phyloP scores from a whole-genome alignment of 2,329 filamentous ascomycete species.

The Hypoxylon rubiginosum region DNA sequence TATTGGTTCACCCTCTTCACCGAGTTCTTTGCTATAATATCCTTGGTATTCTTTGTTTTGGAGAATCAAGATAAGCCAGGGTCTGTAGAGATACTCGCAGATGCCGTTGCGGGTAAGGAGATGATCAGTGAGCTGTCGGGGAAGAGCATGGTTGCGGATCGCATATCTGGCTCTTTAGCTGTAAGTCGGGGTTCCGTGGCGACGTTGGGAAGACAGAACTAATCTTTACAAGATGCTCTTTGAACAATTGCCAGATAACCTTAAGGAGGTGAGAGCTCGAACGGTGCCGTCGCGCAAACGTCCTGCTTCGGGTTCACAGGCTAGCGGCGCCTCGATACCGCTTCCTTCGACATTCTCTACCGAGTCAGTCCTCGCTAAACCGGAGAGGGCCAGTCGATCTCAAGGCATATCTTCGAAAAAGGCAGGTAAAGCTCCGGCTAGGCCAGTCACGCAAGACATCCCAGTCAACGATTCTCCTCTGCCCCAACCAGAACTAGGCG shows the following conservation, averaged over 20 bases:
- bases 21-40: constrained; percentile 84
- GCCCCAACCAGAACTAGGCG: constrained; percentile 40
- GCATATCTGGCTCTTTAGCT: constrained; percentile 82
- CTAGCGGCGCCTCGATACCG: constrained; percentile 49
- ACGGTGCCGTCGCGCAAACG: constrained; percentile 67
- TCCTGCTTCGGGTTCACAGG: constrained; percentile 62
- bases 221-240: constrained; percentile 75
- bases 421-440: constrained; percentile 41
- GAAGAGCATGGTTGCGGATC: constrained; percentile 88
- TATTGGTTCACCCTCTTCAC: constrained; percentile 92
- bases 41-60: constrained; percentile 82
- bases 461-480: constrained; percentile 39
- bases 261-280: constrained; percentile 66
- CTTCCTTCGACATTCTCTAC: constrained; percentile 49
- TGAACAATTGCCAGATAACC: constrained; percentile 81
- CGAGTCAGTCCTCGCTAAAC: constrained; percentile 32
- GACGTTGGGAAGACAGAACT: constrained; percentile 36
- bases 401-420: constrained; percentile 41
- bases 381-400: constrained; percentile 35
- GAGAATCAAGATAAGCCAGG: constrained; percentile 83
- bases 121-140: constrained; percentile 84
- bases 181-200: constrained; percentile 63
- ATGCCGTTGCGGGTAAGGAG: constrained; percentile 86
- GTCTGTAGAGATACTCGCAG: constrained; percentile 83
- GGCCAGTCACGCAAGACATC: constrained; percentile 33